These are phyloP conservation scores for Dispira parvispora DNA, from an alignment of 192 early-diverging fungal species.

Conservation along the genomic window DNA sequence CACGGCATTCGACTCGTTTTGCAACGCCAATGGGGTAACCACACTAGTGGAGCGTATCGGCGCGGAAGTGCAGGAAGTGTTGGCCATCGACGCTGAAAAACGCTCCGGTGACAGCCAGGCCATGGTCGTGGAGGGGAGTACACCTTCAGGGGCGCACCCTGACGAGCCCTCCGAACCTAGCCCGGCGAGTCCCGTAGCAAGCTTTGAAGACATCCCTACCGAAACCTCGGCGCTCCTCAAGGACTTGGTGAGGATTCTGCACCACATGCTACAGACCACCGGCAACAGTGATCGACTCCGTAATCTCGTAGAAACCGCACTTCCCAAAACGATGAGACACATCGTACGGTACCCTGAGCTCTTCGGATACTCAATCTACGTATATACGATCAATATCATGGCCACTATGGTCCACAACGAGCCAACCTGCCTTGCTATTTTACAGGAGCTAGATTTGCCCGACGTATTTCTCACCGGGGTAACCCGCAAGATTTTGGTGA, in stretches of 20 bases:
- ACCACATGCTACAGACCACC: conserved; percentile 89
- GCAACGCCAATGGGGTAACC: conserved; percentile 64
- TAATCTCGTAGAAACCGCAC: conserved; percentile 79
- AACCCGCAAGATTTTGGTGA: conserved; percentile 53
- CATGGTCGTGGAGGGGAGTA: conserved; percentile 16
- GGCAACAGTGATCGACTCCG: conserved; percentile 80
- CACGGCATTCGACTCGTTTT: conserved; percentile 63
- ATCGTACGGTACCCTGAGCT: conserved; percentile 57
- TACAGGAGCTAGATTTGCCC: conserved; percentile 84
- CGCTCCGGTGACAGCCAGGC: conserved; percentile 15
- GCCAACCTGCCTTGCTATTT: conserved; percentile 80
- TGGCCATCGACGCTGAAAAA: conserved; percentile 14
- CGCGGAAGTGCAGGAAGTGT: conserved; percentile 18
- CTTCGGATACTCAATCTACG: conserved; percentile 73
- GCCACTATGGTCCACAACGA: conserved; percentile 97
- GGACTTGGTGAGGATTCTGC: conserved; percentile 76
- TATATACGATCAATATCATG: conserved; percentile 81
- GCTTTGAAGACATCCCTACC: conserved; percentile 28
- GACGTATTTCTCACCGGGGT: conserved; percentile 59
- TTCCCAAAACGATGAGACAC: conserved; percentile 53
- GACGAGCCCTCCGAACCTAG: too few relatives aligned
- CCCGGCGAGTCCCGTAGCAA: neutral
- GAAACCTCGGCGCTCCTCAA: conserved; percentile 65
- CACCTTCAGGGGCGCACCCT: too few relatives aligned
- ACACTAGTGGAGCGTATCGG: conserved; percentile 65